Evolutionary conservation across 2,329 filamentous ascomycete genomes (phyloP).

Genomic region (Paradendryphiella salina): DNA sequence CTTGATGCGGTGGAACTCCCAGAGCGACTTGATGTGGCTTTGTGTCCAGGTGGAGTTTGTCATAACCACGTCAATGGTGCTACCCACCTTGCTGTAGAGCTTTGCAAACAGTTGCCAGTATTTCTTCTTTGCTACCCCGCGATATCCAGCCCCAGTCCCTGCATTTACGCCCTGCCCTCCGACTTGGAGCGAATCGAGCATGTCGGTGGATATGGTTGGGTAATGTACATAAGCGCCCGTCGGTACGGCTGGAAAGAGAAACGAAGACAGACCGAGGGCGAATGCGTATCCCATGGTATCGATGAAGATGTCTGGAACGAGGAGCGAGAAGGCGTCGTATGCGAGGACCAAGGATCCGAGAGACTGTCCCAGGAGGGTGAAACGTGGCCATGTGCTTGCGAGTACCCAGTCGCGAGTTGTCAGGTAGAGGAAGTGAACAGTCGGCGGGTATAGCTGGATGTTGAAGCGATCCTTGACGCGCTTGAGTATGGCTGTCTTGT

Average conservation of each 20-base stretch:
- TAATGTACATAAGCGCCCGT: constrained; percentile 97
- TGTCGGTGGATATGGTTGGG: constrained; percentile 96
- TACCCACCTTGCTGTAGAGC: constrained; percentile 80
- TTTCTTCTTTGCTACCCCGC: constrained; percentile 70
- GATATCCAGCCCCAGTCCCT: constrained; percentile 73
- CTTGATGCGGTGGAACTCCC: constrained; percentile 59
- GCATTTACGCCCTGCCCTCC: constrained; percentile 75
- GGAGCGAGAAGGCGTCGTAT: constrained; percentile 88
- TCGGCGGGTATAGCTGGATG: constrained; percentile 81
- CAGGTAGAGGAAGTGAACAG: constrained; percentile 86
- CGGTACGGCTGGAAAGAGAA: constrained; percentile 77
- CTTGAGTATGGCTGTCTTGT: constrained; percentile 75
- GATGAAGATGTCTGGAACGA: constrained; percentile 91
- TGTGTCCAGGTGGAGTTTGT: constrained; percentile 97
- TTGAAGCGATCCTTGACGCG: constrained; percentile 85
- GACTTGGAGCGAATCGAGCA: constrained; percentile 74
- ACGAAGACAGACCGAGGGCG: constrained; percentile 76
- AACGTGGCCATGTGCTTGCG: constrained; percentile 83
- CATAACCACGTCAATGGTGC: constrained; percentile 90
- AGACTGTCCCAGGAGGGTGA: constrained; percentile 93
- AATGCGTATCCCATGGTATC: constrained; percentile 99
- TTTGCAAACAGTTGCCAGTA: constrained; percentile 89
- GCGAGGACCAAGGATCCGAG: constrained; percentile 84
- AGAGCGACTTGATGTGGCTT: constrained; percentile 72
- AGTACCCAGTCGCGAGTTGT: constrained; percentile 85